These are phyloP conservation scores for Lachnum nothofagi DNA, from an alignment of 2,329 filamentous ascomycete genomes.

Conservation along the genomic window DNA sequence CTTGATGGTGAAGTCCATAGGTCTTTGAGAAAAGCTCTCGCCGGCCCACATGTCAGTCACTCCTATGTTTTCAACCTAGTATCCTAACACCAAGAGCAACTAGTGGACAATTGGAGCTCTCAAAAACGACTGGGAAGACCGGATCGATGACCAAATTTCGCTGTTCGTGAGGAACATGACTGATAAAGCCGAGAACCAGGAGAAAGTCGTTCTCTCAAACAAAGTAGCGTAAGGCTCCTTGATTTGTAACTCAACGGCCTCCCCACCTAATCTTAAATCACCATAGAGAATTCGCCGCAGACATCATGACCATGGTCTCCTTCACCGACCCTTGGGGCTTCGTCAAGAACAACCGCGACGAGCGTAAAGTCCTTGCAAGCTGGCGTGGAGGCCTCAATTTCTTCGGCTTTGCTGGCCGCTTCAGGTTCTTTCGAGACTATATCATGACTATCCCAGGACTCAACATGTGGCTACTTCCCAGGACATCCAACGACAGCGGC, in stretches of 20 bases:
- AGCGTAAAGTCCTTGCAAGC: conserved; percentile 33
- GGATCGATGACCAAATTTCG: too few relatives aligned
- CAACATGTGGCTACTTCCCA: conserved; percentile 28
- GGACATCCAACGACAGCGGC: conserved; percentile 28
- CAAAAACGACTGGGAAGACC: too few relatives aligned
- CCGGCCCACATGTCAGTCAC: too few relatives aligned
- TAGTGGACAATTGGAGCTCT: too few relatives aligned
- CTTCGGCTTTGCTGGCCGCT: conserved; percentile 36
- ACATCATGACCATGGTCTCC: conserved; percentile 38
- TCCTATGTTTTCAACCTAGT: too few relatives aligned
- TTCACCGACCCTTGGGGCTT: conserved; percentile 38
- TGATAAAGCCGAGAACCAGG: too few relatives aligned
- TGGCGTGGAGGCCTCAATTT: conserved; percentile 36
- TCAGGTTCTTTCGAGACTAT: conserved; percentile 33
- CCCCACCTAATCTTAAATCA: too few relatives aligned
- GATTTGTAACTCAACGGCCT: conserved; percentile 35
- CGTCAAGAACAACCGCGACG: conserved; percentile 36
- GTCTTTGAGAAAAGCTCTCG: too few relatives aligned
- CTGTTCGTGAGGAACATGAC: too few relatives aligned
- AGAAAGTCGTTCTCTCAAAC: too few relatives aligned
- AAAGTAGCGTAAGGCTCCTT: conserved; percentile 15
- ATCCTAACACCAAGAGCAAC: too few relatives aligned
- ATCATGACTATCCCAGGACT: conserved; percentile 25
- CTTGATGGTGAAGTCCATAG: too few relatives aligned
- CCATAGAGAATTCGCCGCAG: conserved; percentile 28